A percentile compares a stretch with the other conserved stretches of the same genome.
phyloP scores from a whole-genome alignment of 1,284 basidiomycete genomes.

The Lentinula novae-zelandiae region DNA sequence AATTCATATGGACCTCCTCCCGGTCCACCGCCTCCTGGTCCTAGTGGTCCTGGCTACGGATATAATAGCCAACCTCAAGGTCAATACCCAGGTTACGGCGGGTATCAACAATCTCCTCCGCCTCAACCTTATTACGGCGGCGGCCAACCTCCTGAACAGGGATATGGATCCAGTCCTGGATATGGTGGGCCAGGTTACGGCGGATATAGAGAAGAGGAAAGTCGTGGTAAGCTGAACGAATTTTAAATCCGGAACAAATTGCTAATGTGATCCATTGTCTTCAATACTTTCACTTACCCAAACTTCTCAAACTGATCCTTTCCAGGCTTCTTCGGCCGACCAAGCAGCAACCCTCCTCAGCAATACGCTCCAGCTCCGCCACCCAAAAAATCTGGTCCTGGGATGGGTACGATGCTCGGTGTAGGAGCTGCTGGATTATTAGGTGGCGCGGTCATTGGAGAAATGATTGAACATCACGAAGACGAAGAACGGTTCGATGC shows the following conservation, averaged over 20 bases:
- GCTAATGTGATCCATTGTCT: too few relatives aligned
- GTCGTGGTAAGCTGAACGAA: not conserved
- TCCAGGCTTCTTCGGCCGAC: not conserved
- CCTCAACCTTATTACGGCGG: slow-evolving; percentile 11
- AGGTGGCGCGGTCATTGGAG: slow-evolving; percentile 51
- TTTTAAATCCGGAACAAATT: too few relatives aligned
- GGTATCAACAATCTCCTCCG: slow-evolving; percentile 11
- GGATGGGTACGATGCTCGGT: slow-evolving; percentile 37
- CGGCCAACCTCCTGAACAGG: slow-evolving; percentile 14
- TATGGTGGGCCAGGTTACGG: slow-evolving; percentile 4
- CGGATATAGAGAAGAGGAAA: slow-evolving; percentile 13
- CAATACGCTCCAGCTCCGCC: slow-evolving; percentile 23
- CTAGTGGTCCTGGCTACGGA: slow-evolving; percentile 24
- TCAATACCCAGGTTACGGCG: slow-evolving; percentile 23
- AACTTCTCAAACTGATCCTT: not conserved
- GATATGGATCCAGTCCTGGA: slow-evolving; percentile 15
- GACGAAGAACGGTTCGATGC: slow-evolving; percentile 32
- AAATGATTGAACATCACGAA: slow-evolving; percentile 46
- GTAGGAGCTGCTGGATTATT: slow-evolving; percentile 56
- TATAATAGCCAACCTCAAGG: slow-evolving; percentile 20
- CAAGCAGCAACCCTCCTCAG: slow-evolving; percentile 22
- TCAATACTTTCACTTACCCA: slow-evolving; percentile 5
- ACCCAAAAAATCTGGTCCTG: slow-evolving; percentile 32
- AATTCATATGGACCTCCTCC: slow-evolving; percentile 41
- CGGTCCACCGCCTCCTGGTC: slow-evolving; percentile 27